Evolutionary conservation across 164 flowering plant species (phyloP), one percentile per base, ranked within the genome.

Genomic region (Chimonanthus praecox): DNA sequence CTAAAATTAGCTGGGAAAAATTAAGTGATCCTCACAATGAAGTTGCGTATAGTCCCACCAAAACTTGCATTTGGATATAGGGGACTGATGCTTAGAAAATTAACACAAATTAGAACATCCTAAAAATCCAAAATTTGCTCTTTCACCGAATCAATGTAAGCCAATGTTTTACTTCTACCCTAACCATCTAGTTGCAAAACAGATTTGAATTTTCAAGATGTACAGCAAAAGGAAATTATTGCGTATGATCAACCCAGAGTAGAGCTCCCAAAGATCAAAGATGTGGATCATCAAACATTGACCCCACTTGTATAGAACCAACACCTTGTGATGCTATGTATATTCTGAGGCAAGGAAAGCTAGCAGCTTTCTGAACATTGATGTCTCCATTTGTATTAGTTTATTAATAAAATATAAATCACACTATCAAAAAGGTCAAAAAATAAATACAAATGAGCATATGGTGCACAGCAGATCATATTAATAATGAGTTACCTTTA

Each of bases 401-500:
- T 63, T 44, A 15, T 48, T 20, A 68, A 68, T 68, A 68, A 46
- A 8, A 3, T 33, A 65, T 64, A n/a, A 5, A 43, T 45, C 45
- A 65, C 44, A 5, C 46, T 51, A 68, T 16, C 18, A 3, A 33
- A 54, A 46, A 5, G 43, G 67, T 10, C 10, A 20, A 50, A 69
- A 46, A 21, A 2, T n/a, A 49, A 49, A 50, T 0, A 11, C 20
- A 50, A 43, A 4, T 1, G 61, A 43, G 20, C 58, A 3, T 4
- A 4, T n/a, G 3, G 10, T 33, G 8, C 8, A 7, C 46, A 70
- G 47, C 15, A 2, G 68, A 76, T 46, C 60, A 54, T 54, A 13
- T 11, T 54, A 13, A 54, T 54, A 13, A 54, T 54, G 60, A 54
- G 16, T 13, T 78, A 94, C 99, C 95, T 92, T 96, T 78, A 96